Conservation (phyloP, 257 asterid species). For the Cruciata laevipes region DNA sequence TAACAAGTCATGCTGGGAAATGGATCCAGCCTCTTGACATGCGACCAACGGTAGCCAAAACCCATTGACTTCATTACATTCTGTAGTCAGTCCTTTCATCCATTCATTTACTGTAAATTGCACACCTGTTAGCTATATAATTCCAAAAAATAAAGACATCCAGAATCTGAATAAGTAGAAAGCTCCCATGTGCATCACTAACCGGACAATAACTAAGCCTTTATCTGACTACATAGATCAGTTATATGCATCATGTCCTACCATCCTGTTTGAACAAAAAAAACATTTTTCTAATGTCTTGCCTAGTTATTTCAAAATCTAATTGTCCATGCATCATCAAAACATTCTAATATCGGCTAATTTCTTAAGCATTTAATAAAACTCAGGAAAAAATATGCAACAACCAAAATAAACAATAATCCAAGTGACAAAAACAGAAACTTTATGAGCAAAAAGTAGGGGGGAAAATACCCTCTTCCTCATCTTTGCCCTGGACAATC, state of each 20-base stretch:
- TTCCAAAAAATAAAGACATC: neutral
- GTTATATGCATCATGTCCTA: neutral
- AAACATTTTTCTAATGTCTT: neutral
- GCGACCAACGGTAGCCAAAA: slow-evolving; percentile 59
- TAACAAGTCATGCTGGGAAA: slow-evolving; percentile 71
- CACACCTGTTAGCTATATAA: neutral
- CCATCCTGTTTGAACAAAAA: neutral
- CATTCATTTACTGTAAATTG: slow-evolving; percentile 44
- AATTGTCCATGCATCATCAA: neutral
- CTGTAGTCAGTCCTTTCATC: slow-evolving; percentile 39
- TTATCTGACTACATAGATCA: neutral
- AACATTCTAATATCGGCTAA: too few relatives aligned
- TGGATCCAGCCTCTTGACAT: slow-evolving; percentile 29
- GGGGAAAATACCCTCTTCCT: slow-evolving; percentile 57
- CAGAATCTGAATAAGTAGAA: neutral
- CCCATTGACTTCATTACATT: slow-evolving; percentile 63
- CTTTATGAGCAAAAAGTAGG: neutral
- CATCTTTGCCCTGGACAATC: slow-evolving; percentile 51
- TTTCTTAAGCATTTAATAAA: too few relatives aligned
- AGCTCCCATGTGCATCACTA: neutral
- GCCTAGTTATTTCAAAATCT: neutral
- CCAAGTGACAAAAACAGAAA: neutral
- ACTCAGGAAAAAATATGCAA: neutral
- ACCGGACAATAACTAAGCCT: neutral
- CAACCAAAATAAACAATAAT: too few relatives aligned